These are phyloP conservation scores for Aspergillus bridgeri DNA, from an alignment of 495 filamentous ascomycete genomes.

Conservation along the genomic window DNA sequence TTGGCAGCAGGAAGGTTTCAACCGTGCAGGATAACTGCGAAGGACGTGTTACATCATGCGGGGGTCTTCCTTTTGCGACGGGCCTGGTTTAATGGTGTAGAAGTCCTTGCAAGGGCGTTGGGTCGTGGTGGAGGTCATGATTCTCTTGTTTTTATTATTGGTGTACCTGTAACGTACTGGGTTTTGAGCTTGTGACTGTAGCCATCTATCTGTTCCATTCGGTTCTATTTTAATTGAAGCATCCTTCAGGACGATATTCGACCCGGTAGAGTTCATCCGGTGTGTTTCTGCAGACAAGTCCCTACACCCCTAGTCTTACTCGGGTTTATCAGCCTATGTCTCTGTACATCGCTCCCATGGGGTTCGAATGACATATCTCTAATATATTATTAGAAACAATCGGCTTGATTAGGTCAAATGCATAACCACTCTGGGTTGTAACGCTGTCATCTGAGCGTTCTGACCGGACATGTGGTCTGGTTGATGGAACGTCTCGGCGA, in stretches of 20 bases:
- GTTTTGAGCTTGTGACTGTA: not conserved
- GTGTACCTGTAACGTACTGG: not conserved
- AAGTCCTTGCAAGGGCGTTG: not conserved
- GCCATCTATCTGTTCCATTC: not conserved
- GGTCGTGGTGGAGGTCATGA: not conserved
- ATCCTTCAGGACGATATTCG: not conserved
- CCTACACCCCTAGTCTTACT: no score
- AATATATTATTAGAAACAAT: no score
- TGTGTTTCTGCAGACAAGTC: not conserved
- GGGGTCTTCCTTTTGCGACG: not conserved
- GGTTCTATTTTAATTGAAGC: not conserved
- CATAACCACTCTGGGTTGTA: no score
- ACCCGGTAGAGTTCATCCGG: no score
- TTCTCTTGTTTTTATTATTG: not conserved
- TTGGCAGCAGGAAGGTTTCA: conserved; percentile 62
- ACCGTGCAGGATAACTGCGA: conserved; percentile 22
- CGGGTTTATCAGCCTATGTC: no score
- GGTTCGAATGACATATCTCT: no score
- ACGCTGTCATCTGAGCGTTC: no score
- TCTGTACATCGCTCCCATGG: no score
- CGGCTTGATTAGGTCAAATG: no score
- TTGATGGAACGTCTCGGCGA: no score
- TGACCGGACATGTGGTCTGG: no score
- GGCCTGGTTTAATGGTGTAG: no score
- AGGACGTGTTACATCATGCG: not conserved